Evolutionary conservation across 1,284 basidiomycete genomes (phyloP), one percentile per base, ranked within the genome.

Genomic region (Cryptococcus wingfieldii): DNA sequence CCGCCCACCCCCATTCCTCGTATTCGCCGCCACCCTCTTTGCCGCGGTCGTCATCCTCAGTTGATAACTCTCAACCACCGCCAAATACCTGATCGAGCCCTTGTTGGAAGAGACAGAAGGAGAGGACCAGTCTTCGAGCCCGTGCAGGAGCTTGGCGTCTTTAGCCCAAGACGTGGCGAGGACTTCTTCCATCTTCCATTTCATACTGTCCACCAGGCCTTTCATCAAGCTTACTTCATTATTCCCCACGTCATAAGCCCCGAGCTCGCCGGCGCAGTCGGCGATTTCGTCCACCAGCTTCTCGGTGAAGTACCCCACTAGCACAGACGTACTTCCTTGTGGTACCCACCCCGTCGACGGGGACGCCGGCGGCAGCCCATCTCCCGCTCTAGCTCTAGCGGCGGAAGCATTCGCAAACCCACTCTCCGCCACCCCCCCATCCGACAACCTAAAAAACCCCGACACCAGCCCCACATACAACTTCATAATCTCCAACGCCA

Each of bases 401-500:
- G 45, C 16, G 19, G 16, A 16, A 48, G 79, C 68, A 78, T 82
- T 71, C 53, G 54, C 83, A 45, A 85, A 82, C 19, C 81, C 79
- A 41, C 79, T 67, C 79, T 82, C 69, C 51, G 55, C 83, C 50
- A 85, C 82, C 8, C 80, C 81, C 71, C 84, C 82, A 71, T 93
- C 85, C 6, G 92, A 95, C 53, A 98, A 80, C 45, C 82, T 82
- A 79, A 99, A 98, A 76, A 94, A 93, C 63, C 91, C 84, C 2
- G 91, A 93, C 31, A 98, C 78, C 9, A 89, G 81, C 4, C 86
- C 84, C 58, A 91, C 86, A 78, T 95, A 98, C 28, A 88, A 83
- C 67, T 89, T 89, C 64, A 97, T 82, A 53, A 96, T 85, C 66
- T 97, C 94, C 16, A 89, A 80, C 0, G 90, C 89, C 92, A 98